phyloP scores from a whole-genome alignment of 2,329 filamentous ascomycete genomes.

The Diaporthe aspalathi region DNA sequence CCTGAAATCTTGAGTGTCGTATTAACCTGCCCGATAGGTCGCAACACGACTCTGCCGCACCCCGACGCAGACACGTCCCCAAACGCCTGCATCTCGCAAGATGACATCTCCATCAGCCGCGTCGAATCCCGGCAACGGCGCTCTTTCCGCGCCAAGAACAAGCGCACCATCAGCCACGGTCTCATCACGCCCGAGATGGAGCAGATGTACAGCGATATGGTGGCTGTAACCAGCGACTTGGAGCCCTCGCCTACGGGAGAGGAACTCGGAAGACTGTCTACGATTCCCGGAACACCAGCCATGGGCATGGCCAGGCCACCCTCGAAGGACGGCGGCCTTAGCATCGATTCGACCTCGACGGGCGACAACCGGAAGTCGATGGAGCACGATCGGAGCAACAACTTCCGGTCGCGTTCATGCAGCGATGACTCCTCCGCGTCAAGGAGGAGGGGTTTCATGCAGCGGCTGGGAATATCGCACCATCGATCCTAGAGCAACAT shows the following conservation, averaged over 20 bases:
- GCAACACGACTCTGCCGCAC: constrained; percentile 71
- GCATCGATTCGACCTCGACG: constrained; percentile 47
- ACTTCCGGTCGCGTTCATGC: constrained; percentile 18
- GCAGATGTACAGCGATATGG: constrained; percentile 48
- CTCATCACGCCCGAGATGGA: constrained; percentile 53
- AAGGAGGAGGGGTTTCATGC: constrained; percentile 37
- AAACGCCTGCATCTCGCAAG: constrained; percentile 66
- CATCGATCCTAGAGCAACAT: constrained; percentile 18
- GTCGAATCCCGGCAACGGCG: constrained; percentile 57
- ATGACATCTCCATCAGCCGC: constrained; percentile 60
- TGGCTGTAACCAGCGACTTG: constrained; percentile 43
- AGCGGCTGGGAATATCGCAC: constrained; percentile 34
- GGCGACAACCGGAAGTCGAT: constrained; percentile 42
- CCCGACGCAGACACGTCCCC: constrained; percentile 70
- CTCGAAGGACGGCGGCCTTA: constrained; percentile 55
- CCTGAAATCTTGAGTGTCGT: not conserved
- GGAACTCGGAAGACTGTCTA: constrained; percentile 38
- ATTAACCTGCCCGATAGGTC: constrained; percentile 47
- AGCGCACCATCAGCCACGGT: constrained; percentile 60
- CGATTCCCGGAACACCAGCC: constrained; percentile 32
- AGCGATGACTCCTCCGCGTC: constrained; percentile 33
- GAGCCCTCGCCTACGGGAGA: constrained; percentile 37
- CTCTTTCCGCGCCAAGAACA: constrained; percentile 60
- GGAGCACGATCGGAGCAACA: constrained; percentile 2
- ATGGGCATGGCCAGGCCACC: constrained; percentile 42